These are phyloP conservation scores for Rhizopogon salebrosus DNA, from an alignment of 768 basidiomycete genomes.

Conservation along the genomic window DNA sequence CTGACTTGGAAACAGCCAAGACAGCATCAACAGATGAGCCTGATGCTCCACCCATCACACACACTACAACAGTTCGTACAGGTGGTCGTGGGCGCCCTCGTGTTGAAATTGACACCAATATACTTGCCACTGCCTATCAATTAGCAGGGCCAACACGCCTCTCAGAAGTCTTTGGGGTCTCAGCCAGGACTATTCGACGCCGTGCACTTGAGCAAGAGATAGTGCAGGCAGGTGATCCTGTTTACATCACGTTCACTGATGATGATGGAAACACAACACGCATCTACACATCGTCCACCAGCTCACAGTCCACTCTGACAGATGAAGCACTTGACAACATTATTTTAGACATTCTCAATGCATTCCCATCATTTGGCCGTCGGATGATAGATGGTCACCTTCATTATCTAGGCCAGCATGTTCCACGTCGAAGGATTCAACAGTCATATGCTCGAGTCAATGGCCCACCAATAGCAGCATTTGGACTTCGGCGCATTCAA, in stretches of 20 bases:
- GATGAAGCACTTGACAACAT: not conserved
- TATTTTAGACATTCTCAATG: not conserved
- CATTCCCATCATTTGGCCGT: not conserved
- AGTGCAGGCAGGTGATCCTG: not conserved
- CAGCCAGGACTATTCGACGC: not conserved
- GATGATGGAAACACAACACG: not conserved
- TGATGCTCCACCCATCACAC: not conserved
- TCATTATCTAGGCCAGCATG: not conserved
- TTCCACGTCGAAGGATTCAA: not conserved
- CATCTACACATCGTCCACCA: not conserved
- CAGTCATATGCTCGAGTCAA: not conserved
- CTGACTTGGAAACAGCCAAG: not conserved
- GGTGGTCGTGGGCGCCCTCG: slow-evolving; percentile 1
- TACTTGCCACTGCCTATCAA: not conserved
- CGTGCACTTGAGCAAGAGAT: slow-evolving; percentile 1
- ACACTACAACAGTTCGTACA: not conserved
- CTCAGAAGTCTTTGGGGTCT: not conserved
- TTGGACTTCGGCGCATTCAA: not conserved
- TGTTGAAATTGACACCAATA: not conserved
- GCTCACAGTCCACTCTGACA: not conserved
- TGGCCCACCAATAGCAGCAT: not conserved
- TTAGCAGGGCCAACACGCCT: not conserved
- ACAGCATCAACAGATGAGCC: not conserved
- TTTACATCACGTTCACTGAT: not conserved
- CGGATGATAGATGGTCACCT: slow-evolving; percentile 1